These are phyloP conservation scores for Phialemonium atrogriseum DNA, from an alignment of 2,329 filamentous ascomycete species.

Conservation along the genomic window DNA sequence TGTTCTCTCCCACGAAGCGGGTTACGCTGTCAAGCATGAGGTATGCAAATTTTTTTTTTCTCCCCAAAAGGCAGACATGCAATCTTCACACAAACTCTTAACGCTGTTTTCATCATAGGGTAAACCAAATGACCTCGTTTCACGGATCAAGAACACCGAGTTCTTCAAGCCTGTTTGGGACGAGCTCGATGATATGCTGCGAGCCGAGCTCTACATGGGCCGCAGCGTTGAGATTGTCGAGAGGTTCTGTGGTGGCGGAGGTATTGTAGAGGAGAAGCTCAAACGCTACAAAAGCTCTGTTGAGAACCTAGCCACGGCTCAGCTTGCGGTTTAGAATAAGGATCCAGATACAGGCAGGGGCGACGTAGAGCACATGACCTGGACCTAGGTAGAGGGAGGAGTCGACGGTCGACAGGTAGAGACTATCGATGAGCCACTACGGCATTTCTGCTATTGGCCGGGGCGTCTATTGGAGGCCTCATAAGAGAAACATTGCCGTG, in stretches of 20 bases:
- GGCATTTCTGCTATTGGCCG: too few relatives aligned
- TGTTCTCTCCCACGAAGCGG: constrained; percentile 47
- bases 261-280: constrained; percentile 29
- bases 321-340: too few relatives aligned
- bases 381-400: too few relatives aligned
- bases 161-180: constrained; percentile 69
- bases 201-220: constrained; percentile 22
- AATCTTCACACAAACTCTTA: not conserved
- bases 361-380: too few relatives aligned
- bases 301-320: too few relatives aligned
- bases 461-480: too few relatives aligned
- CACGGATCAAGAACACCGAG: constrained; percentile 60
- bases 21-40: not conserved
- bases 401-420: too few relatives aligned
- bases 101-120: constrained; percentile 39
- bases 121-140: constrained; percentile 71
- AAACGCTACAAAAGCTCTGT: constrained; percentile 28
- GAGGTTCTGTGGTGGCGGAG: constrained; percentile 30
- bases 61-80: constrained; percentile 58
- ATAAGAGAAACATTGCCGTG: too few relatives aligned
- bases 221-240: constrained; percentile 38
- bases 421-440: too few relatives aligned
- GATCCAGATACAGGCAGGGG: too few relatives aligned
- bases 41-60: not conserved
- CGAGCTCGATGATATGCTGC: constrained; percentile 32